Percentiles rank a stretch among this genome's conserved stretches.
Conservation (phyloP, 371 early-diverging fungal genomes). For the Smittium culicis region DNA sequence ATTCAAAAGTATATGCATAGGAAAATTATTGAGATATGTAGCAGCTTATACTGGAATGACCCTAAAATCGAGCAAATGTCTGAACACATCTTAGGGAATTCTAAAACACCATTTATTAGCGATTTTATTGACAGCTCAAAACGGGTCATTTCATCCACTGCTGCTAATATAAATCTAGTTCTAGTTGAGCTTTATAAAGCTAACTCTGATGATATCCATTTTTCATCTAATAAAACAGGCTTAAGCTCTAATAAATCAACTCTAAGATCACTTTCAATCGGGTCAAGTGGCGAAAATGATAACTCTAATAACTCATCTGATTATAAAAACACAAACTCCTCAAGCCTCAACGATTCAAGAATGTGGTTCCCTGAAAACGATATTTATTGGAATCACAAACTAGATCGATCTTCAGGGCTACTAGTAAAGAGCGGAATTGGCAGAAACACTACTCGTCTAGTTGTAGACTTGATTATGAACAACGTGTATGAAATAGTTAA, state of each 20-base stretch:
- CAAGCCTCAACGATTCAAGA: neutral
- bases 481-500: conserved; percentile 69
- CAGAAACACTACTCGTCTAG: conserved; percentile 72
- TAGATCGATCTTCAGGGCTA: conserved; percentile 65
- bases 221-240: neutral
- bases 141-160: neutral
- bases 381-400: conserved; percentile 66
- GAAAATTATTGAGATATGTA: conserved; percentile 77
- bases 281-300: neutral
- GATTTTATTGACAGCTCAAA: neutral
- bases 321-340: neutral
- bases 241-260: conserved; percentile 12
- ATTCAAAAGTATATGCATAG: conserved; percentile 80
- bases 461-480: conserved; percentile 69
- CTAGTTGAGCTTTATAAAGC: neutral
- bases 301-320: neutral
- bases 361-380: conserved; percentile 29
- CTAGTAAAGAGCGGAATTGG: conserved; percentile 92
- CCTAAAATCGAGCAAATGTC: conserved; percentile 49
- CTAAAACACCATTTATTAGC: neutral
- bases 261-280: neutral
- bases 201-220: neutral
- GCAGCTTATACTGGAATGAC: conserved; percentile 83
- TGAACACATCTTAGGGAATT: conserved; percentile 28
- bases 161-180: neutral